Conservation (phyloP, 2,329 filamentous ascomycete genomes). For the Cryphonectria nitschkei region DNA sequence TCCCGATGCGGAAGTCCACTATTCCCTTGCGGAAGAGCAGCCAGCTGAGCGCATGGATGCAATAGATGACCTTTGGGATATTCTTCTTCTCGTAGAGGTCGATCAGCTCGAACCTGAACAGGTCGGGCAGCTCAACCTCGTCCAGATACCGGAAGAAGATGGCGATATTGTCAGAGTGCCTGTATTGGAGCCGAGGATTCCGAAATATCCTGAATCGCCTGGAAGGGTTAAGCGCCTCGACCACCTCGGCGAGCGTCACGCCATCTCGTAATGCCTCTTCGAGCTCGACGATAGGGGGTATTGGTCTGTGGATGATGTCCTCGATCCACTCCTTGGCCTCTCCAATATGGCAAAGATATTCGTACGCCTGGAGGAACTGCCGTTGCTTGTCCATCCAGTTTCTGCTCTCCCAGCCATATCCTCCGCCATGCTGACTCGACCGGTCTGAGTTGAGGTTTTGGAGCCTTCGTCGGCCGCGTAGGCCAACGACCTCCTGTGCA, state of each 20-base stretch:
- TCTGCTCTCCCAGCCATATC: constrained; percentile 75
- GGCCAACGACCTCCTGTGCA: constrained; percentile 83
- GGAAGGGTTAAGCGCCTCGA: constrained; percentile 83
- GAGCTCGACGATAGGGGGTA: constrained; percentile 90
- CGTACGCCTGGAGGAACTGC: constrained; percentile 94
- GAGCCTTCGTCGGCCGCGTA: constrained; percentile 81
- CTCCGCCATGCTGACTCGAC: constrained; percentile 50
- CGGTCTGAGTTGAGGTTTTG: constrained; percentile 65
- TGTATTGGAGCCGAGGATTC: constrained; percentile 82
- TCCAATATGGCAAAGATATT: constrained; percentile 98
- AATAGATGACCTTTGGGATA: constrained; percentile 98
- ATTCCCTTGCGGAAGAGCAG: constrained; percentile 94
- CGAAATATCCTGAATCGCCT: constrained; percentile 81
- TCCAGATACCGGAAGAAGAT: constrained; percentile 94
- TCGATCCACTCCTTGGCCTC: constrained; percentile 99
- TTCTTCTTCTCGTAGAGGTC: constrained; percentile 99
- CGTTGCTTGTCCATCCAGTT: constrained; percentile 99
- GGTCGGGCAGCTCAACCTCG: constrained; percentile 87
- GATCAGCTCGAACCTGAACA: constrained; percentile 96
- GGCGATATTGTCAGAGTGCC: constrained; percentile 97
- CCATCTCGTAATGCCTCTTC: constrained; percentile 93
- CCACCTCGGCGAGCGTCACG: constrained; percentile 91
- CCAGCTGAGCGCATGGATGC: constrained; percentile 96
- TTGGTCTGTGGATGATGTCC: constrained; percentile 78
- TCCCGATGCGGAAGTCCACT: constrained; percentile 93